phyloP scores from a whole-genome alignment of 176 grass and related monocot species.

The Rhynchospora pubera region DNA sequence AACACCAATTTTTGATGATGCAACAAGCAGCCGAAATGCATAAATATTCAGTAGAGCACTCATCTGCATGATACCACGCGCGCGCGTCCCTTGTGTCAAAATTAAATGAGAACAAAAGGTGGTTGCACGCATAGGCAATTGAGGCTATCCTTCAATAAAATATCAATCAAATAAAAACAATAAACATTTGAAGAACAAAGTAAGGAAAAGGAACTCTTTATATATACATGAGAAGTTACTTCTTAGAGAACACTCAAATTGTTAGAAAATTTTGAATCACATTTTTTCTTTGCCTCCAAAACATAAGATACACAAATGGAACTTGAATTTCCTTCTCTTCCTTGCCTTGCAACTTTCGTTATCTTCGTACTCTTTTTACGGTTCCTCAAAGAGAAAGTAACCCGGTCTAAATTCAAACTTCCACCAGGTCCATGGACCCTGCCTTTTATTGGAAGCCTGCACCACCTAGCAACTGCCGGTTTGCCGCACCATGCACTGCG shows the following conservation, averaged over 20 bases:
- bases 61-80: too few relatives aligned
- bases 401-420: not conserved
- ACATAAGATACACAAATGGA: constrained; percentile 8
- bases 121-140: too few relatives aligned
- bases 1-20: not conserved
- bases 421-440: constrained; percentile 32
- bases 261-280: not conserved
- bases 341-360: not conserved
- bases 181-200: too few relatives aligned
- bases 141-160: too few relatives aligned
- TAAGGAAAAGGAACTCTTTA: too few relatives aligned
- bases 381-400: not conserved
- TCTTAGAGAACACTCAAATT: not conserved
- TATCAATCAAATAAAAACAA: too few relatives aligned
- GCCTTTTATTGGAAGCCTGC: constrained; percentile 39
- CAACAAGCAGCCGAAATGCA: not conserved
- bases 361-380: not conserved
- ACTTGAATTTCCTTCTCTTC: not conserved
- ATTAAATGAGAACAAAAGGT: too few relatives aligned
- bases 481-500: constrained; percentile 23
- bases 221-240: not conserved
- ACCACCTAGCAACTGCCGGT: constrained; percentile 20
- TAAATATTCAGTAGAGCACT: not conserved
- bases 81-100: too few relatives aligned
- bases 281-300: not conserved